Base-by-base conservation (phyloP, 2,329 filamentous ascomycete genomes). In the Cercospora zeae-maydis region DNA sequence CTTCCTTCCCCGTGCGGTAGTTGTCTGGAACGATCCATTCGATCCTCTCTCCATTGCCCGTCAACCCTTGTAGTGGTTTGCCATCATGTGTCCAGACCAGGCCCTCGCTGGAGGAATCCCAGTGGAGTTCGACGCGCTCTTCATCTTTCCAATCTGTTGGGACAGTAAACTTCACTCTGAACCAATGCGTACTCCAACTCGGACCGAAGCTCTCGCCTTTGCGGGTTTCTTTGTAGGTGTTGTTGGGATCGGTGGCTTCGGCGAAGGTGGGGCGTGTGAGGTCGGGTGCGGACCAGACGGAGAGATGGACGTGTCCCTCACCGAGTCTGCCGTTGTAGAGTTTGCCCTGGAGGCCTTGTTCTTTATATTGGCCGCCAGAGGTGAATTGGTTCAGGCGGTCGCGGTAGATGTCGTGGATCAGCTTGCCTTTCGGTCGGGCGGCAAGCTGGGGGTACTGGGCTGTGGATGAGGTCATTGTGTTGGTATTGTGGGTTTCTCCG, bases 111-210 rank as follows among this genome's bases (percentile, higher is more conserved):
- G 91, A 89, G 37, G 90, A 89, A 78, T 99, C 93, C 93, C 95
- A 99, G 72, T 96, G 92, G 62, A 98, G 87, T 77, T 98, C 93
- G n/a, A 99, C 83, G 52, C 90, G 87, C 69, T 93, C 86, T 71
- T 95, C 91, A 67, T 92, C 79, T 27, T 78, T 79, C 71, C 97
- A 84, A 11, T 91, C 80, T 60, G 85, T 74, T 7, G 95, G 93
- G 13, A 98, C 84, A 4, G 85, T 91, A 66, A 99, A 79, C 61
- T 88, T 81, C 61, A 97, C 85, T 71, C 88, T 91, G 84, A 99
- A 96, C 95, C 95, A 99, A 77, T 98, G 95, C 8, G 95, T 99
- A 1, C 92, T 90, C 95, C 95, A 99, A 36, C 92, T 95, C 1
- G 95, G 95, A 0, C 95, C 95, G 70, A 98, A 98, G 6, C 82